A percentile compares a stretch with the other conserved stretches of the same genome.
phyloP scores from a whole-genome alignment of 495 filamentous ascomycete genomes.

The Penicillium lagena region DNA sequence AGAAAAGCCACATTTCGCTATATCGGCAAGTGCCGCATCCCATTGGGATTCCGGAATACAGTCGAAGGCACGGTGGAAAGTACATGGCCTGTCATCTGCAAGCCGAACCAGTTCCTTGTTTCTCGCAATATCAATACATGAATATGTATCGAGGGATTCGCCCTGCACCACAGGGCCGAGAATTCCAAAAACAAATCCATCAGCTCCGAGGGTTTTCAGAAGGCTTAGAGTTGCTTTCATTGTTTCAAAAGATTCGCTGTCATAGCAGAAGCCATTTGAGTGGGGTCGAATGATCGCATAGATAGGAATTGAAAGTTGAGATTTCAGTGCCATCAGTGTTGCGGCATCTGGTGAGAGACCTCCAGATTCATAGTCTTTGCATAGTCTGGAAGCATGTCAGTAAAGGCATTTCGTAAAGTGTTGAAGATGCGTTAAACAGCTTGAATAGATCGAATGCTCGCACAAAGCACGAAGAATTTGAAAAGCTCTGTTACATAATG shows the following conservation, averaged over 20 bases:
- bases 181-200: conserved; percentile 48
- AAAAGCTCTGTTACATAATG: too few species aligned
- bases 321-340: conserved; percentile 12
- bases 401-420: too few species aligned
- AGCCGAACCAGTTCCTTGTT: conserved; percentile 32
- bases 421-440: too few species aligned
- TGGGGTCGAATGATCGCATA: conserved; percentile 47
- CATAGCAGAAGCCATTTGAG: conserved; percentile 33
- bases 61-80: conserved; percentile 51
- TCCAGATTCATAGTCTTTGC: conserved; percentile 25
- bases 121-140: conserved; percentile 26
- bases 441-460: too few species aligned
- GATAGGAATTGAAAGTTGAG: conserved; percentile 31
- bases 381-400: conserved; percentile 12
- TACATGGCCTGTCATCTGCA: conserved; percentile 38
- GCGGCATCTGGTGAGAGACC: conserved; percentile 15
- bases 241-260: conserved; percentile 21
- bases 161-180: conserved; percentile 10
- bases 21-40: conserved; percentile 20
- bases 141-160: not conserved
- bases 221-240: conserved; percentile 33
- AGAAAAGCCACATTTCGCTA: conserved; percentile 36
- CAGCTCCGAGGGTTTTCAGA: conserved; percentile 26
- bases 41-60: conserved; percentile 20
- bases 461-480: too few species aligned